Base-by-base conservation (phyloP, 2,329 filamentous ascomycete genomes). In the Fusarium pininemorale region DNA sequence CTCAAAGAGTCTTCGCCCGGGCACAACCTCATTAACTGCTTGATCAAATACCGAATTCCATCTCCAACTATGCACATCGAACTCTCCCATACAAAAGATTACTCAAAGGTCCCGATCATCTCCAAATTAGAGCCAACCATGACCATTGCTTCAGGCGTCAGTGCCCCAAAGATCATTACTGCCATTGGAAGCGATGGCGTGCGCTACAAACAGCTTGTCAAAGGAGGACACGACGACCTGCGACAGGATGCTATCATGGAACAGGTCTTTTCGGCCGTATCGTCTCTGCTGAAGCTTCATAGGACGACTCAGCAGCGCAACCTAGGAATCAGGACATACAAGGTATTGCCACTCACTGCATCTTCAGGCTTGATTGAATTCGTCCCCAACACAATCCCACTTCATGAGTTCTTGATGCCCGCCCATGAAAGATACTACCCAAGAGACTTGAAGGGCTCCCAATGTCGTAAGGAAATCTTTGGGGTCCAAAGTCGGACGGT, bases 161-260 rank as follows among this genome's bases (percentile, higher is more conserved):
- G 96, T 80, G 93, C 94, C 6, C 96, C 96, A 1, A 99, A 99
- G 81, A 94, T 98, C 73, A 91, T 98, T 64, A 96, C 94, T 1
- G 93, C 92, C 4, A 83, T 94, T 26, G 94, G 91, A 22, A 93
- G 89, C 24, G 90, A 98, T 81, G 97, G 96, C 12, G 85, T 88
- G 63, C 89, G 88, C 41, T 98, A 95, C 84, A 98, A 94, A 81
- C 95, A 98, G 83, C 86, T 99, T 70, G 94, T 98, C 80, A 99
- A 99, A 86, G 95, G 95, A 71, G 95, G 96, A 24, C 96, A 96
- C 79, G 96, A 99, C 81, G 96, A 99, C 80, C 88, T 99, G 18
- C 93, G 97, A 14, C 96, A 99, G 84, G 96, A 99, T 79, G 94
- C 96, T 50, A 99, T 91, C 86, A 99, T 99, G 97, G 97, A 99